Base-by-base conservation (phyloP, 1,284 basidiomycete genomes). In the Apiotrichum porosum region DNA sequence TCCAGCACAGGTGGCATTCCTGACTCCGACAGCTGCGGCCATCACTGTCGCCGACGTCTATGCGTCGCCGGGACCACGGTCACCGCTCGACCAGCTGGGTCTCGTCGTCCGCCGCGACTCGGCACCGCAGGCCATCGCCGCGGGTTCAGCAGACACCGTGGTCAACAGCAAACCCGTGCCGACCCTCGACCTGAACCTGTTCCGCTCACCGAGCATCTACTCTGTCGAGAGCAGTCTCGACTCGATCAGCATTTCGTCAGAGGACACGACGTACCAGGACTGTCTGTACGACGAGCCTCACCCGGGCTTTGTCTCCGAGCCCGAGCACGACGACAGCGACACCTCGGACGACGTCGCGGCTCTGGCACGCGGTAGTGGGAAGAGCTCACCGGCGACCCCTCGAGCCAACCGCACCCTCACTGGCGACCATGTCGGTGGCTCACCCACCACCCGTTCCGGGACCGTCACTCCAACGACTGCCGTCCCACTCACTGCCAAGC, bases 161-260 rank as follows among this genome's bases (percentile, higher is more conserved):
- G 57, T 68, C 41, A 63, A 68, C 19, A 13, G 44, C 22, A 23
- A 49, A n/a, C 53, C 56, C 12, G 56, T 62, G 30, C 68, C 68
- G n/a, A 41, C 63, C 0, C 49, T 71, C 39, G 54, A 68, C 39
- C 57, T 69, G 40, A 66, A 69, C 44, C 57, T 71, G 22, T 71
- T 71, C 47, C 61, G 68, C 14, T 56, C 61, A 5, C 53, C 57
- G 13, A 66, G 62, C 10, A 47, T 67, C 37, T 66, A 65, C 49
- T 69, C 68, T 9, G 56, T 68, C 47, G 62, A 65, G 35, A 55
- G 53, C 43, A 41, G 37, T 32, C 32, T 44, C 10, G 49, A 55
- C 26, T 34, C 38, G 2, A 28, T 44, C 13, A 47, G 44, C 14
- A 28, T 44, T 30, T 15, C 39, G 9, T 46, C 26, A 6, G 26